A percentile compares a stretch with the other conserved stretches of the same genome.
phyloP scores from a whole-genome alignment of 768 basidiomycete species.

The Hysterangium stoloniferum region DNA sequence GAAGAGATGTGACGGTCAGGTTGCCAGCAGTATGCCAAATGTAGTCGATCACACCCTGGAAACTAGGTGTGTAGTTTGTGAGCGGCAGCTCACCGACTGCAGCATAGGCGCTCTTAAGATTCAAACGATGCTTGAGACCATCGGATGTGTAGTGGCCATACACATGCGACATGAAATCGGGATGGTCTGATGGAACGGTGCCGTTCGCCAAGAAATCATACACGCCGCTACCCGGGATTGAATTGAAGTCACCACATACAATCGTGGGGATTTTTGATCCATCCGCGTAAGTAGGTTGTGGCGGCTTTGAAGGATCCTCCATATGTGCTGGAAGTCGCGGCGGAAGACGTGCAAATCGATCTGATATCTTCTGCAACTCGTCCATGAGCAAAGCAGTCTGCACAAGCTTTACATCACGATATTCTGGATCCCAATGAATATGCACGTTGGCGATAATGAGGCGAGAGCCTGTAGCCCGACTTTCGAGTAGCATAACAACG shows the following conservation, averaged over 20 bases:
- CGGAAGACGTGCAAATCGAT: constrained; percentile 79
- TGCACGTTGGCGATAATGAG: constrained; percentile 88
- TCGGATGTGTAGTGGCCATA: constrained; percentile 93
- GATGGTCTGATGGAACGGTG: constrained; percentile 59
- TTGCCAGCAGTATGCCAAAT: constrained; percentile 82
- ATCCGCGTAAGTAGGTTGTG: constrained; percentile 68
- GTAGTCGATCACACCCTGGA: constrained; percentile 85
- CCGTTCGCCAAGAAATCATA: constrained; percentile 86
- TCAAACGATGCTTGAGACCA: constrained; percentile 72
- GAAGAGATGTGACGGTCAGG: constrained; percentile 70
- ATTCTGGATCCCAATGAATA: constrained; percentile 88
- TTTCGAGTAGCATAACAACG: constrained; percentile 80
- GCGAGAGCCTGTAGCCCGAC: constrained; percentile 77
- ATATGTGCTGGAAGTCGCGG: constrained; percentile 42
- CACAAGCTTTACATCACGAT: constrained; percentile 94
- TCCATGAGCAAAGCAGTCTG: constrained; percentile 90
- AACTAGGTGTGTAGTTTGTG: constrained; percentile 89
- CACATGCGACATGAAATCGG: constrained; percentile 85
- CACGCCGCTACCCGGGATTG: constrained; percentile 75
- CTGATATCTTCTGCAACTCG: constrained; percentile 84
- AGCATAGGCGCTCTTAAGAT: constrained; percentile 81
- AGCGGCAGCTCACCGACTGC: constrained; percentile 51
- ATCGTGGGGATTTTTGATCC: constrained; percentile 86
- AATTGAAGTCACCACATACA: constrained; percentile 96
- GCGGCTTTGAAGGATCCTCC: constrained; percentile 14